These are phyloP conservation scores for Oxyria digyna DNA, from an alignment of 148 eudicot species.

Conservation along the genomic window DNA sequence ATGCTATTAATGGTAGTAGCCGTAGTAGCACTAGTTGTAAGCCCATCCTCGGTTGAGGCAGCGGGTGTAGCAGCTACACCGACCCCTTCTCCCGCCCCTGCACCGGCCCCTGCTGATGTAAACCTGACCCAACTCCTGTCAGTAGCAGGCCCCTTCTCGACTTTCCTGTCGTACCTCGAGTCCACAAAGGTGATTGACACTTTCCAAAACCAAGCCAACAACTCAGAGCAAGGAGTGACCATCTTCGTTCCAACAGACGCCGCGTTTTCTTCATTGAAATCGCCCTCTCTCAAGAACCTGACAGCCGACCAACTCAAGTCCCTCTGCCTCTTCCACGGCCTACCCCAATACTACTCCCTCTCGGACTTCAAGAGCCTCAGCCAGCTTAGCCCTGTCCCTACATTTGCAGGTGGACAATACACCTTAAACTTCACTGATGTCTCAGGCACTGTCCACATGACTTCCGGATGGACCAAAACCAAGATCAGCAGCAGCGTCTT, in stretches of 20 bases:
- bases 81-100: not conserved
- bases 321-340: constrained; percentile 71
- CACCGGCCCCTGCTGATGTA: not conserved
- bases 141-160: constrained; percentile 5
- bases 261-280: not conserved
- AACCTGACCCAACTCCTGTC: constrained; percentile 10
- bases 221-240: not conserved
- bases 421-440: constrained; percentile 54
- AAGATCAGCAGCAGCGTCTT: constrained; percentile 59
- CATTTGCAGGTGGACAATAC: constrained; percentile 64
- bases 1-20: not conserved
- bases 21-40: not conserved
- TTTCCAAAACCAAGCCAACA: constrained; percentile 9
- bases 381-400: constrained; percentile 28
- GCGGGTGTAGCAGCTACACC: not conserved
- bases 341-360: constrained; percentile 67
- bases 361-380: constrained; percentile 66
- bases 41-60: not conserved
- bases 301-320: constrained; percentile 64
- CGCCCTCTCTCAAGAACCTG: constrained; percentile 57
- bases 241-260: not conserved
- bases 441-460: constrained; percentile 43
- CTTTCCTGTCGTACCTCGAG: constrained; percentile 3
- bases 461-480: constrained; percentile 62
- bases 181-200: constrained; percentile 7